A percentile compares a stretch with the other conserved stretches of the same genome.
These are phyloP conservation scores for Tylopilus balloui DNA, from an alignment of 768 basidiomycete genomes.

Conservation along the genomic window DNA sequence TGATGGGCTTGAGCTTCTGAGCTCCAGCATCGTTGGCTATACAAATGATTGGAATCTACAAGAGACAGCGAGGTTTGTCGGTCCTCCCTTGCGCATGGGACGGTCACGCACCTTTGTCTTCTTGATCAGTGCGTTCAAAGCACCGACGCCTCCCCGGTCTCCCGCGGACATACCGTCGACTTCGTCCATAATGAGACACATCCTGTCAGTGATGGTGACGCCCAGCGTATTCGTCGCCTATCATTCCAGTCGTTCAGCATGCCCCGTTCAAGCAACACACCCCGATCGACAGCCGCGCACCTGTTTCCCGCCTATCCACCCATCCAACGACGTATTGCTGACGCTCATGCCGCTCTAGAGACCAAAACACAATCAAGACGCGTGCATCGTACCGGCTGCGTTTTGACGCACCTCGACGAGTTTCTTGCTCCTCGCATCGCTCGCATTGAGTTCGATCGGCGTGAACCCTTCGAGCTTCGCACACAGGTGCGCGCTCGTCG, in stretches of 20 bases:
- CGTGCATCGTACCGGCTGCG: neutral
- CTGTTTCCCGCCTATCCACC: conserved; percentile 63
- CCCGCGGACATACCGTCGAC: conserved; percentile 99
- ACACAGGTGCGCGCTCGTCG: conserved; percentile 89
- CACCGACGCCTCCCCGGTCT: conserved; percentile 94
- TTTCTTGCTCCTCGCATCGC: conserved; percentile 93
- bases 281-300: conserved; percentile 38
- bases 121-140: conserved; percentile 85
- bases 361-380: neutral
- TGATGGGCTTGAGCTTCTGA: conserved; percentile 89
- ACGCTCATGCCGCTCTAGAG: conserved; percentile 77
- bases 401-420: conserved; percentile 69
- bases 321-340: conserved; percentile 83
- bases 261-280: too few relatives aligned
- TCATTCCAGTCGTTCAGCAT: neutral
- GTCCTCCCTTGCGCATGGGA: too few relatives aligned
- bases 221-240: conserved; percentile 65
- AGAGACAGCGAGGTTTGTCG: neutral
- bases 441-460: conserved; percentile 94
- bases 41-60: conserved; percentile 91
- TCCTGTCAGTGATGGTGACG: conserved; percentile 68
- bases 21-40: conserved; percentile 88
- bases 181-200: conserved; percentile 97
- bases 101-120: conserved; percentile 70
- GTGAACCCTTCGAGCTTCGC: conserved; percentile 89